Evolutionary conservation across 805 yeast genomes (phyloP).

Genomic region (Yarrowia divulgata): DNA sequence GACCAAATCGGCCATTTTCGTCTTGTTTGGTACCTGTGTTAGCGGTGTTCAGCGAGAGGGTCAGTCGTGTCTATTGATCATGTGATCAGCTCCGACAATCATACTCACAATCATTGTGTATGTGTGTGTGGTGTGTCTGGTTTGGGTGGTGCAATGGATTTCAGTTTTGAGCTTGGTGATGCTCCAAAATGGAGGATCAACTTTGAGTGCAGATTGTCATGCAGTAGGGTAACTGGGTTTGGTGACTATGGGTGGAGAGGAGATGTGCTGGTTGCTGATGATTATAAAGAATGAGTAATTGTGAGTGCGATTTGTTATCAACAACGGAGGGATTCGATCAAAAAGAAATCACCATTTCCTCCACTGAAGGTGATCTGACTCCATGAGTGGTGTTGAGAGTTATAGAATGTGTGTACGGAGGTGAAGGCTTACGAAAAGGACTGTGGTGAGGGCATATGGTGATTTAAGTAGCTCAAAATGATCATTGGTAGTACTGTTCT

Average conservation of each 20-base stretch:
- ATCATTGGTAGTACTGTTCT: too few species aligned
- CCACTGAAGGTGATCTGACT: too few species aligned
- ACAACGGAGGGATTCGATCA: too few species aligned
- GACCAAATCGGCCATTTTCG: slow-evolving; percentile 69
- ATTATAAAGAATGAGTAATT: neutral
- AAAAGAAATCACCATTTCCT: too few species aligned
- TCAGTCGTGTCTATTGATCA: neutral
- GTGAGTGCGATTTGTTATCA: too few species aligned
- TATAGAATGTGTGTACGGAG: too few species aligned
- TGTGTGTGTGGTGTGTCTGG: neutral
- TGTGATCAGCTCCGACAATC: neutral
- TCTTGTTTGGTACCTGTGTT: slow-evolving; percentile 52
- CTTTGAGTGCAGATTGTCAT: slow-evolving; percentile 29
- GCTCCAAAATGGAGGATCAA: slow-evolving; percentile 17
- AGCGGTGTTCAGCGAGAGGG: neutral
- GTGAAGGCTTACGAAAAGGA: too few species aligned
- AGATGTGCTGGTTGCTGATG: neutral
- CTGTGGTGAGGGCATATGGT: too few species aligned
- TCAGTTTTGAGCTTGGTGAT: neutral
- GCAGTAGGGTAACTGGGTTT: slow-evolving; percentile 32
- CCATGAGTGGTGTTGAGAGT: too few species aligned
- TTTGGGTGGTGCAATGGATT: neutral
- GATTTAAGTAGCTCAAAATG: too few species aligned
- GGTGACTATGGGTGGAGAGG: neutral
- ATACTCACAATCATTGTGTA: slow-evolving; percentile 35